Evolutionary conservation across 768 basidiomycete species (phyloP).

Genomic region (Hemileccinum impolitum): DNA sequence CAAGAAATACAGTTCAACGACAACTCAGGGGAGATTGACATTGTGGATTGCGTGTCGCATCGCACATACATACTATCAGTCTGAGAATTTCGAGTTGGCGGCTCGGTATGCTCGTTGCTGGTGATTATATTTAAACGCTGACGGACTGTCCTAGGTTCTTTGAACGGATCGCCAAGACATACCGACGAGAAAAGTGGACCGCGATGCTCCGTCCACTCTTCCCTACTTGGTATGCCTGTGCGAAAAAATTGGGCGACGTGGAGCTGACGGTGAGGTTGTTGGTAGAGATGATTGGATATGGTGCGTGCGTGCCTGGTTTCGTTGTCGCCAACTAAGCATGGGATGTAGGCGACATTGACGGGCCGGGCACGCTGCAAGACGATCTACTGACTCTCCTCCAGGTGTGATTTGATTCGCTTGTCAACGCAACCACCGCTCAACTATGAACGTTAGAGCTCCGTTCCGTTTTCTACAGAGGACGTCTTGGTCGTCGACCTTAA

Average conservation of each 20-base stretch:
- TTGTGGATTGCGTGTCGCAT: conserved; percentile 91
- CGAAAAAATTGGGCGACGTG: conserved; percentile 71
- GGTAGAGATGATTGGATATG: conserved; percentile 79
- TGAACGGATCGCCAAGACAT: conserved; percentile 87
- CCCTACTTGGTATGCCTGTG: conserved; percentile 78
- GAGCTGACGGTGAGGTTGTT: conserved; percentile 74
- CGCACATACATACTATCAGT: conserved; percentile 78
- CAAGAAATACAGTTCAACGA: conserved; percentile 62
- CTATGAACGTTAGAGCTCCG: conserved; percentile 54
- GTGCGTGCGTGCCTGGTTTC: conserved; percentile 43
- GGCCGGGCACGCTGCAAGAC: conserved; percentile 53
- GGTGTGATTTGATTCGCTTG: conserved; percentile 38
- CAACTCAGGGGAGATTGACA: conserved; percentile 73
- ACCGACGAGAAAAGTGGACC: conserved; percentile 82
- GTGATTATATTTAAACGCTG: neutral
- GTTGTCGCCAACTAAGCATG: neutral
- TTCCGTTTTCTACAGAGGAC: conserved; percentile 56
- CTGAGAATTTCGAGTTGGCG: conserved; percentile 83
- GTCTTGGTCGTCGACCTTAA: conserved; percentile 59
- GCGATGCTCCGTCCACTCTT: conserved; percentile 72
- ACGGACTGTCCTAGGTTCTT: conserved; percentile 54
- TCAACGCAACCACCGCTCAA: neutral
- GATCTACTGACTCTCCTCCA: conserved; percentile 71
- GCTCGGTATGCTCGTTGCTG: conserved; percentile 52
- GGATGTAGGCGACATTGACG: conserved; percentile 43